Evolutionary conservation across 306 rosid species (phyloP), one percentile per base, ranked within the genome.

Genomic region (Casuarina glauca): DNA sequence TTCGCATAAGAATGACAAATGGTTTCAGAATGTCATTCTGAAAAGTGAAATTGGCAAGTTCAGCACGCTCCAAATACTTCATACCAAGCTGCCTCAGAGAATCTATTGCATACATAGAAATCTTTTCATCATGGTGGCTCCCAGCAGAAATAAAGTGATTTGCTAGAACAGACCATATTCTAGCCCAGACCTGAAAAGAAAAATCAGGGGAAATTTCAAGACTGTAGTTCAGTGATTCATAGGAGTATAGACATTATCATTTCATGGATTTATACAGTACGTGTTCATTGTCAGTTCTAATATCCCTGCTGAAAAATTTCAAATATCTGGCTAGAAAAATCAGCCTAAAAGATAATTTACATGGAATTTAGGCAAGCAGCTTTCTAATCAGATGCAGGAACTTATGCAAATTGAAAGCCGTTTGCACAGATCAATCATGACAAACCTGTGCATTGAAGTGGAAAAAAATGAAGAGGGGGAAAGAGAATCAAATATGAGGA

Each of bases 21-120:
- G 99, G 99, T 79, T 96, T 96, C 52, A 96, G 97, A 87, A 96
- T 96, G 82, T 96, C 99, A 81, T 96, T 96, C 87, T 96, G 99
- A 84, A 96, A 96, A 70, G 98, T 88, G 86, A 93, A 96, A 84
- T 90, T 96, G 79, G 99, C 91, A 78, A 96, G 93, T 82, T 96
- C 99, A 76, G 89, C 87, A 19, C 99, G 93, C 88, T 96, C 99
- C 91, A 96, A 86, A 82, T 96, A 96, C 94, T 96, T 96, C 96
- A 96, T 85, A 55, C 99, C 92, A 75, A 96, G 98, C 86, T 96
- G 99, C 82, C 98, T 84, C 50, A 96, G 81, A 83, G 99, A 96
- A 90, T 96, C 99, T 78, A 96, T 91, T 51, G 99, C 94, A 87
- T 96, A 96, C 97, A 91, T 91, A 48, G 97, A 88, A 87, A 96